phyloP scores from a whole-genome alignment of 257 asterid genomes.

The Gentiana straminea region DNA sequence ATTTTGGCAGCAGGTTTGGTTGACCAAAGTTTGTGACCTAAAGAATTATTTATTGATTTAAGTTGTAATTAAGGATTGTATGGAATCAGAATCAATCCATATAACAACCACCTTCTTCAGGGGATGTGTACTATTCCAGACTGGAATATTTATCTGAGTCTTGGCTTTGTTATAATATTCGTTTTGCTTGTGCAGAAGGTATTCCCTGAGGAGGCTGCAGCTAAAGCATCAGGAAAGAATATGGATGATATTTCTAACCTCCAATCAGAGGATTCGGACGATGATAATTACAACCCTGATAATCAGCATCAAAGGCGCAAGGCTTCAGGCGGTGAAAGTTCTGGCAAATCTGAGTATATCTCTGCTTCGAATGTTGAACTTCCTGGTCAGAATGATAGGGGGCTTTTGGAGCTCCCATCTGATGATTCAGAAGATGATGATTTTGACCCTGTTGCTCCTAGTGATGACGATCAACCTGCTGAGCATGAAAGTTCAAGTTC shows the following conservation, averaged over 20 bases:
- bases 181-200: slow-evolving; percentile 53
- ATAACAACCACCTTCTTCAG: no score
- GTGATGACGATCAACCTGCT: slow-evolving; percentile 27
- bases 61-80: no score
- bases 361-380: slow-evolving; percentile 29
- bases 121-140: no score
- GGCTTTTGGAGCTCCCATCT: slow-evolving; percentile 47
- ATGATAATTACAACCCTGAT: slow-evolving; percentile 87
- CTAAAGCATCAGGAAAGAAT: slow-evolving; percentile 64
- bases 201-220: slow-evolving; percentile 89
- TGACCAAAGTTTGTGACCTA: no score
- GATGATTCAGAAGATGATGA: slow-evolving; percentile 97
- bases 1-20: no score
- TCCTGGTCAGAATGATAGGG: slow-evolving; percentile 28
- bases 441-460: slow-evolving; percentile 54
- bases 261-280: slow-evolving; percentile 84
- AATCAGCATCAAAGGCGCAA: slow-evolving; percentile 36
- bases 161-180: slow-evolving; percentile 24
- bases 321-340: slow-evolving; percentile 40
- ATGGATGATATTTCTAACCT: slow-evolving; percentile 43
- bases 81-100: no score
- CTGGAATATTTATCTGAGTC: no score
- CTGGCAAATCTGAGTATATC: slow-evolving; percentile 47
- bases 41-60: no score
- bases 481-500: slow-evolving; percentile 63